Percentiles rank a stretch among this genome's conserved stretches.
These are phyloP conservation scores for Kernera saxatilis DNA, from an alignment of 345 rosid species.

Conservation along the genomic window DNA sequence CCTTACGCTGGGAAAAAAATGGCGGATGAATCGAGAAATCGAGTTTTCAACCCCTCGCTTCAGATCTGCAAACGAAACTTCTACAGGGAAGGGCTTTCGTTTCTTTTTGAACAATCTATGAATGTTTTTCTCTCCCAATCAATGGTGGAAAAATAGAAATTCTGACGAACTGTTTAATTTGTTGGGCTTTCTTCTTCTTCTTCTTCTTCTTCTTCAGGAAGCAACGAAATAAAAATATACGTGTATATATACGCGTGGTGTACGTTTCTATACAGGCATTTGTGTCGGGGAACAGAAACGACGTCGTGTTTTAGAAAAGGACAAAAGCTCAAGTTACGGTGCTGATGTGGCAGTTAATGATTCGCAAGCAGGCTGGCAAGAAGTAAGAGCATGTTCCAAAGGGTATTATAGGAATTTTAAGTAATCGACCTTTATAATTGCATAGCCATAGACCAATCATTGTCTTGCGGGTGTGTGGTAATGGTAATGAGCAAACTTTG, in stretches of 20 bases:
- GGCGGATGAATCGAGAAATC: conserved; percentile 37
- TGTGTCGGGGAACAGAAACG: not conserved
- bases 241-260: not conserved
- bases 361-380: conserved; percentile 14
- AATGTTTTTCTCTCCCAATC: not conserved
- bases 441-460: not conserved
- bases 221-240: not conserved
- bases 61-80: conserved; percentile 21
- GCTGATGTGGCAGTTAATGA: conserved; percentile 12
- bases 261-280: not conserved
- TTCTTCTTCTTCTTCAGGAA: not conserved
- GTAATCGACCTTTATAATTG: not conserved
- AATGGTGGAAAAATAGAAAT: not conserved
- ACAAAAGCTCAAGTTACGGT: not conserved
- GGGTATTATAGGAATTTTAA: not conserved
- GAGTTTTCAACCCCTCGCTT: conserved; percentile 9
- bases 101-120: not conserved
- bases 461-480: not conserved
- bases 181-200: not conserved
- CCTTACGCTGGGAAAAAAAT: not conserved
- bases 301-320: not conserved
- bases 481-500: too few species aligned
- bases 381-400: conserved; percentile 15
- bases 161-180: conserved; percentile 4
- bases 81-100: not conserved